Conservation (phyloP, 345 rosid genomes). For the Populus nigra region DNA sequence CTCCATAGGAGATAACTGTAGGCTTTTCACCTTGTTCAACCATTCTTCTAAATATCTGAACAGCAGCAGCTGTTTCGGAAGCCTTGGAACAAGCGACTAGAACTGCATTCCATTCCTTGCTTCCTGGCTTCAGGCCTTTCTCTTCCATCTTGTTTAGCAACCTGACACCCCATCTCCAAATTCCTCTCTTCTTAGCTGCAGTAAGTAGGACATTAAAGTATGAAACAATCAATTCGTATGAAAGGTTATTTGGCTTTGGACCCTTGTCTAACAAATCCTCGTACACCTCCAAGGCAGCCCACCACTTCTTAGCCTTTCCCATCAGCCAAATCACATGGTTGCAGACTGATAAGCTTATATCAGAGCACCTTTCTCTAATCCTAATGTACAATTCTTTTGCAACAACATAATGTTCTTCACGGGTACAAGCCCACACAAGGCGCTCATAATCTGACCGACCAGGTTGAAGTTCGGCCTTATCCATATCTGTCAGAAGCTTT, state of each 20-base stretch:
- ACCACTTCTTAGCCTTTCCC: conserved; percentile 97
- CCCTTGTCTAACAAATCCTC: conserved; percentile 87
- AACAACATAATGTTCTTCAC: conserved; percentile 67
- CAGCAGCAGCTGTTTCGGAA: conserved; percentile 68
- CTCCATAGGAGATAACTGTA: conserved; percentile 80
- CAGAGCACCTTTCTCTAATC: conserved; percentile 55
- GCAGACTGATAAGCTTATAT: conserved; percentile 81
- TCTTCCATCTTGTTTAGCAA: conserved; percentile 86
- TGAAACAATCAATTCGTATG: conserved; percentile 66
- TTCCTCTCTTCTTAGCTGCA: conserved; percentile 75
- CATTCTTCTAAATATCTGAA: conserved; percentile 81
- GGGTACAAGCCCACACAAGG: conserved; percentile 87
- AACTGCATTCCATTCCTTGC: conserved; percentile 79
- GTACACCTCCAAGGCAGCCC: conserved; percentile 92
- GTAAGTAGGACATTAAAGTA: conserved; percentile 68
- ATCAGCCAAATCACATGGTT: conserved; percentile 92
- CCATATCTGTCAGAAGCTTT: conserved; percentile 70
- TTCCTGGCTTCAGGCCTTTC: conserved; percentile 75
- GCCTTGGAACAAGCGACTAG: conserved; percentile 93
- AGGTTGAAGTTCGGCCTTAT: conserved; percentile 49
- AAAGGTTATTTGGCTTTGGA: conserved; percentile 76
- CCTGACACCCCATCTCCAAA: conserved; percentile 87
- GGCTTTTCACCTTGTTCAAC: conserved; percentile 85
- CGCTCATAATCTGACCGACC: conserved; percentile 66
- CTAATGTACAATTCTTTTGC: conserved; percentile 71